Conservation (phyloP, 1,284 basidiomycete species). For the Sphagnurus paluster region DNA sequence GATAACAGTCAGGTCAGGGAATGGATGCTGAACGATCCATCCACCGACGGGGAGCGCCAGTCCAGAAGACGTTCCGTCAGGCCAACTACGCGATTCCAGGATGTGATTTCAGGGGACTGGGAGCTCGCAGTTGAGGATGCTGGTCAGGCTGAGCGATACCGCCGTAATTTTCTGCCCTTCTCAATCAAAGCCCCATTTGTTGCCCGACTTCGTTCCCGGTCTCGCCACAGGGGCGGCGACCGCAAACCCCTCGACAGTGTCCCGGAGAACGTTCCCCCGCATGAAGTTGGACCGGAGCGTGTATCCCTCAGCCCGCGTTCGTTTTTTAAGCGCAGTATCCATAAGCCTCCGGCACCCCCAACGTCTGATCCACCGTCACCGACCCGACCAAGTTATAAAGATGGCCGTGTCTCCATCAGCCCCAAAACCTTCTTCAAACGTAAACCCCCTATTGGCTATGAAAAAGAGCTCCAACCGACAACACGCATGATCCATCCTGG, state of each 20-base stretch:
- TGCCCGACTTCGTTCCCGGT: conserved; percentile 3
- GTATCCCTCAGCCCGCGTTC: conserved; percentile 11
- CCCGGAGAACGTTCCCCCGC: neutral
- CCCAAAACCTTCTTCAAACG: conserved; percentile 11
- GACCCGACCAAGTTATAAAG: neutral
- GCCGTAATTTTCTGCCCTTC: conserved; percentile 6
- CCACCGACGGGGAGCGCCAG: neutral
- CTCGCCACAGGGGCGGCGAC: neutral
- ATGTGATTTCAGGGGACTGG: conserved; percentile 15
- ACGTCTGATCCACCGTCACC: neutral
- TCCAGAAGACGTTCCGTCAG: neutral
- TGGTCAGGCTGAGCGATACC: neutral
- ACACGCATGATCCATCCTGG: no score
- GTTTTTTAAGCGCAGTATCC: conserved; percentile 13
- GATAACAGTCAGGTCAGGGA: conserved; percentile 28
- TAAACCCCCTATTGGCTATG: conserved; percentile 5
- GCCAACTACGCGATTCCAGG: neutral
- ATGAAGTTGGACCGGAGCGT: neutral
- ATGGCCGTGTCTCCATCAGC: conserved; percentile 11
- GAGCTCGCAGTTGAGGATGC: conserved; percentile 1
- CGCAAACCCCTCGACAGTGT: neutral
- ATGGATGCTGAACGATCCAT: conserved; percentile 30
- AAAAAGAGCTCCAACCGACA: neutral
- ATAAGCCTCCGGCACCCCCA: neutral
- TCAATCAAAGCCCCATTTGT: conserved; percentile 11